phyloP scores from a whole-genome alignment of 2,329 filamentous ascomycete genomes.

The Diplodia seriata region DNA sequence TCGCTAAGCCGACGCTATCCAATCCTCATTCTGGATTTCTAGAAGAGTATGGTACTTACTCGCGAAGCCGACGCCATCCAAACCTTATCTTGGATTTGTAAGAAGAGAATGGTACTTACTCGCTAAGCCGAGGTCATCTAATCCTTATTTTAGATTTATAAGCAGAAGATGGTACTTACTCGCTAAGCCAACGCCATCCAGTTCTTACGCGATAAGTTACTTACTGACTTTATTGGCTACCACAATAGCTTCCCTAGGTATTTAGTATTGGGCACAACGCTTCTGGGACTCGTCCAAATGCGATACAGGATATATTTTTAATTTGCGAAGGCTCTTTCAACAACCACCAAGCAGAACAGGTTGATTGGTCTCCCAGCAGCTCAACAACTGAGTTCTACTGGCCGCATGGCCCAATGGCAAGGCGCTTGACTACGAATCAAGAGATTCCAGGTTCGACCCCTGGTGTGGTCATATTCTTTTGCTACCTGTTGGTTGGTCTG shows the following conservation, averaged over 20 bases:
- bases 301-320: neutral
- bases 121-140: no score
- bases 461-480: conserved; percentile 32
- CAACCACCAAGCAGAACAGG: neutral
- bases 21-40: no score
- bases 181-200: neutral
- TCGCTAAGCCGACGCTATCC: neutral
- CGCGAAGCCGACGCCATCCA: no score
- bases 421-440: conserved; percentile 64
- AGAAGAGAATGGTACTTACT: no score
- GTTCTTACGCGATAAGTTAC: no score
- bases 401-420: conserved; percentile 62
- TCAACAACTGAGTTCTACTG: neutral
- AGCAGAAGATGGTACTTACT: neutral
- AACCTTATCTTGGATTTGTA: no score
- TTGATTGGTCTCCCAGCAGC: neutral
- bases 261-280: no score
- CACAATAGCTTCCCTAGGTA: no score
- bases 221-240: no score
- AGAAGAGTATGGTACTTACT: no score
- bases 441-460: conserved; percentile 46
- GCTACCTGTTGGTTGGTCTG: neutral
- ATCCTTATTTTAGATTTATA: no score
- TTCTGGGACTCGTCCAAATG: neutral
- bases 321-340: neutral